These are phyloP conservation scores for Zygotorulaspora danielsina DNA, from an alignment of 805 yeast species.

Conservation along the genomic window DNA sequence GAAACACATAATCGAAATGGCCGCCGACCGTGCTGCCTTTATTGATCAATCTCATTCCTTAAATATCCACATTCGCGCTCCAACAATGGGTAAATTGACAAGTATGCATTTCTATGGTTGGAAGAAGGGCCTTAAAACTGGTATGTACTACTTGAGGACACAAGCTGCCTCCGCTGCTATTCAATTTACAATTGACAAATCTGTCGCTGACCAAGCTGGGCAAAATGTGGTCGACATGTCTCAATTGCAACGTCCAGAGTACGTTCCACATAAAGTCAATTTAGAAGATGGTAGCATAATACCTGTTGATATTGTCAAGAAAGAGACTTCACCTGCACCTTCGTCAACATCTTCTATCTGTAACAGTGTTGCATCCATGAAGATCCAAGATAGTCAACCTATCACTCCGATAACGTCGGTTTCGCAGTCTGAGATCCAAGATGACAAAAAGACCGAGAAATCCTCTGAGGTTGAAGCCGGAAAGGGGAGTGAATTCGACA, in stretches of 20 bases:
- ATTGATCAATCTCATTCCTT: conserved; percentile 91
- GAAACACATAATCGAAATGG: conserved; percentile 76
- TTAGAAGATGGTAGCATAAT: conserved; percentile 16
- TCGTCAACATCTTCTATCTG: conserved; percentile 36
- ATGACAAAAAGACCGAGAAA: conserved; percentile 41
- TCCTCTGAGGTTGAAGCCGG: conserved; percentile 24
- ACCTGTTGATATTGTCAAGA: conserved; percentile 13
- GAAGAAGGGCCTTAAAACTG: conserved; percentile 97
- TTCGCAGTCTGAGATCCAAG: conserved; percentile 35
- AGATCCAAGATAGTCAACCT: conserved; percentile 33
- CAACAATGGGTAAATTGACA: conserved; percentile 94
- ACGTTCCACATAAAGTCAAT: conserved; percentile 28
- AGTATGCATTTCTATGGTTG: conserved; percentile 99
- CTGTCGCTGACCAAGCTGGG: conserved; percentile 93
- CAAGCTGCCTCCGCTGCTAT: conserved; percentile 97
- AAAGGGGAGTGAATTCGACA: conserved; percentile 50
- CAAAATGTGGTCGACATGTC: conserved; percentile 37
- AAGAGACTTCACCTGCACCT: conserved; percentile 36
- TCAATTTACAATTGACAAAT: conserved; percentile 78
- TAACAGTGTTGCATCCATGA: conserved; percentile 43
- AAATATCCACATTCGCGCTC: conserved; percentile 81
- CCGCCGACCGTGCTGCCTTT: conserved; percentile 73
- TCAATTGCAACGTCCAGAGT: conserved; percentile 39
- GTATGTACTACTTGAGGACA: conserved; percentile 96
- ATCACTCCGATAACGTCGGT: conserved; percentile 29